Base-by-base conservation (phyloP, 106 monocot genomes). In the Acorus calamus region DNA sequence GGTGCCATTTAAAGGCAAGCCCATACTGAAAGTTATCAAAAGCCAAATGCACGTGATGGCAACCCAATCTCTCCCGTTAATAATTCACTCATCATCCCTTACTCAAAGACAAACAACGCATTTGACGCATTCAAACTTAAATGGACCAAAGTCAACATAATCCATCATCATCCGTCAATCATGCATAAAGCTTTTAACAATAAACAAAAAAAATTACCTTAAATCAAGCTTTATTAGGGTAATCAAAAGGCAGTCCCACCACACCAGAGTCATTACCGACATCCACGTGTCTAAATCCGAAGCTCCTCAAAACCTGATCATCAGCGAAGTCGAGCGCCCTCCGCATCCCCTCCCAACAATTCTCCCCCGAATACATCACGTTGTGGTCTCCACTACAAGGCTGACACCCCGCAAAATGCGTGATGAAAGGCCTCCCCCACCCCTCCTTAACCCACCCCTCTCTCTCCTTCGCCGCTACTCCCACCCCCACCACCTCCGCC, bases 361-460 rank as follows among this genome's bases (percentile, higher is more conserved):
- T 76, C 74, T 79, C 70, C 4, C 69, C 79, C 5, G 79, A 71
- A 67, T 94, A 94, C 4, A 65, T 46, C 66, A 44, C 53, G 74
- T 84, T 94, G 56, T 81, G 86, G 2, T 75, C 63, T 4, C 94
- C 94, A 57, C 79, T 81, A 59, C 94, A 94, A 2, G 94, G 86
- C 66, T 94, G 84, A 60, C 94, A 94, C 6, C 94, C 94, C 1
- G 89, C 84, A 70, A 94, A 94, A 59, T 94, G 94, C n/a, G 94
- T 94, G 0, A 94, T 44, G 44, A 94, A 86, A 41, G 89, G 94
- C 71, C 81, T 56, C 53, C 53, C 14, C 49, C 50, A 55, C 55
- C 6, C 46, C 60, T 56, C 54, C 50, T 63, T 66, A 13, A 13
- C 69, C 46, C 60, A 57, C 48, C 70, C 14, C 2, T 54, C 28